Base-by-base conservation (phyloP, 345 rosid genomes). In the Draba incana region DNA sequence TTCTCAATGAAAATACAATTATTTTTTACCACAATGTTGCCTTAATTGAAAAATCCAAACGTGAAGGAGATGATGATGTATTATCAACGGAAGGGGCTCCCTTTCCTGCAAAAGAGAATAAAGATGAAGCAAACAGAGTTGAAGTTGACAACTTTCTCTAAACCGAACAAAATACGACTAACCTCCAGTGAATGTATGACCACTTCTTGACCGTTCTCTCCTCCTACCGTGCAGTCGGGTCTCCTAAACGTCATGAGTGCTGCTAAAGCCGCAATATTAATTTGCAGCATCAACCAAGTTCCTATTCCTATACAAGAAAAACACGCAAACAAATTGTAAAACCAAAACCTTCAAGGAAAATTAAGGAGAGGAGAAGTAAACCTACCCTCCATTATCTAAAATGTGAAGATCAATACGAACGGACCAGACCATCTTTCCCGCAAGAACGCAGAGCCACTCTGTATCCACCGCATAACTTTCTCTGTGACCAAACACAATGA, bases 261-360 rank as follows among this genome's bases (percentile, higher is more conserved):
- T 51, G 96, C 92, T 81, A 89, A 78, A 25, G 98, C 99, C 75
- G 97, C 99, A 75, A 94, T 78, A 73, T 94, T n/a, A n/a, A n/a
- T n/a, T 89, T 66, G 99, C 96, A 70, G 98, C 97, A 81, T 94
- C 98, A 68, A 91, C 91, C 75, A 94, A 88, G 80, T 94, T 91
- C 54, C 98, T n/a, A n/a, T n/a, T n/a, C n/a, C n/a, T 74, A 6
- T 12, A 25, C 4, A n/a, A 50, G 46, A 30, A 16, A 11, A 28
- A 13, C 4, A 39, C 25, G 11, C 2, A 20, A n/a, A n/a, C n/a
- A n/a, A n/a, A n/a, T 49, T 0, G 49, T 2, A 23, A 14, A 64
- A 20, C 20, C 27, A 49, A 2, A 65, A 31, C 49, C 25, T 43
- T 6, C 37, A 35, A 64, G 10, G 37, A 52, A 10, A 6, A 52